Evolutionary conservation across 805 yeast species (phyloP), one percentile per base, ranked within the genome.

Genomic region (Pichia occidentalis): DNA sequence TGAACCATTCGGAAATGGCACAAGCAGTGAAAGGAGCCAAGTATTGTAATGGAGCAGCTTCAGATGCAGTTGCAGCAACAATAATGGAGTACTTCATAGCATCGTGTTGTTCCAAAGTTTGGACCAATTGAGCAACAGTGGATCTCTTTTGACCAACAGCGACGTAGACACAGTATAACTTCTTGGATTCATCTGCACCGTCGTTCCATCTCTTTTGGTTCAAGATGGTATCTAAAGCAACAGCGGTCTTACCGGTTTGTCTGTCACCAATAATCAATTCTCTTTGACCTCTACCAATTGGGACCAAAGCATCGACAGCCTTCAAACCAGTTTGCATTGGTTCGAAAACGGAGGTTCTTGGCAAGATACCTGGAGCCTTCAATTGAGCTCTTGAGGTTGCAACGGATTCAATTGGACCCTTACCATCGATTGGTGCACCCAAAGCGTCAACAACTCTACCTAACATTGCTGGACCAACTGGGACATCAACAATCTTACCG

Each of bases 101-200:
- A 66, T 88, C 97, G 68, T 87, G 75, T 69, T 87, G 90, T 79
- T 92, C 99, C 65, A 92, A 81, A 63, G 97, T 90, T 81, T 92
- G 96, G 53, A 92, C 96, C 63, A 92, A 85, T 77, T 92, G 98
- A 60, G 98, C 98, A 60, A 92, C 97, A 52, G 99, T 92, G 53
- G 98, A 92, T 80, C 99, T 87, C 84, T 92, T 92, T 80, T 92
- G 99, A 72, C 99, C 99, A 65, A 92, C 95, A 51, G 99, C 99
- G 59, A 92, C 98, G 83, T 92, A 92, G 60, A 92, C 96, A 85
- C 98, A 92, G 88, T 90, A 92, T 64, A 92, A 80, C 75, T 92
- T 92, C 83, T 92, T 92, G 65, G 80, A 69, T 80, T 92, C 99
- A 68, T 92, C 97, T 49, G 71, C 42, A 71, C 95, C 95, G 58